Conservation (phyloP, 129 eudicot species). For the Deinandra increscens region DNA sequence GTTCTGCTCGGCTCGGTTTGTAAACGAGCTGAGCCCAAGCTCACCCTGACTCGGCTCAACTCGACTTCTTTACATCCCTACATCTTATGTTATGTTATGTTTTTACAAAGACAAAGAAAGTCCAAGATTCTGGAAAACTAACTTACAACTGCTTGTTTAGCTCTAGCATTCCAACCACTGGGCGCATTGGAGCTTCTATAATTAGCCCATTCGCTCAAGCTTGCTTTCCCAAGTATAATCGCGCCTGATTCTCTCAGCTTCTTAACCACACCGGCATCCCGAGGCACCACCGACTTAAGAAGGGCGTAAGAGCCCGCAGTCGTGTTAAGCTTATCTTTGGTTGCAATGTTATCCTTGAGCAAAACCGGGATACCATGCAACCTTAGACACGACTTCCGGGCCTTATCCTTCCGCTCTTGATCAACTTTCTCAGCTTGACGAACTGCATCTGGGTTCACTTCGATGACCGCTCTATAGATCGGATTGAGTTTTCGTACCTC, state of each 20-base stretch:
- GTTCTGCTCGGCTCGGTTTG: too few species aligned
- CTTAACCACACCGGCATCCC: conserved; percentile 61
- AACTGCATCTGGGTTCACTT: conserved; percentile 65
- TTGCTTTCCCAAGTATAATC: conserved; percentile 59
- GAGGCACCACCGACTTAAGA: conserved; percentile 45
- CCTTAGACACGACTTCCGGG: conserved; percentile 5
- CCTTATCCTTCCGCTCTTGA: conserved; percentile 31
- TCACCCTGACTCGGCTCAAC: too few species aligned
- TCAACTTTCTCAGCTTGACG: conserved; percentile 48
- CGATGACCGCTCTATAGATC: conserved; percentile 47
- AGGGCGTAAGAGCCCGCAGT: conserved; percentile 62
- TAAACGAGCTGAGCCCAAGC: too few species aligned
- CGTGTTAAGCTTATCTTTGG: conserved; percentile 64
- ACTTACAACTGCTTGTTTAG: conserved; percentile 43
- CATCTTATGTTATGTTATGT: too few species aligned
- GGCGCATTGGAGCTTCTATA: conserved; percentile 23
- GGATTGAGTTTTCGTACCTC: conserved; percentile 51
- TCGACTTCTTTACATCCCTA: too few species aligned
- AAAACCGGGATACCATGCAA: conserved; percentile 60
- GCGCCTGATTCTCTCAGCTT: conserved; percentile 54
- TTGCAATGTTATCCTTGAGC: conserved; percentile 61
- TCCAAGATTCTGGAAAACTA: not conserved
- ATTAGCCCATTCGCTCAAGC: conserved; percentile 50
- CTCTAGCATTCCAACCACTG: conserved; percentile 45
- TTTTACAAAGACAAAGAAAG: not conserved